Base-by-base conservation (phyloP, 2,329 filamentous ascomycete species). In the Colletotrichum salicis region DNA sequence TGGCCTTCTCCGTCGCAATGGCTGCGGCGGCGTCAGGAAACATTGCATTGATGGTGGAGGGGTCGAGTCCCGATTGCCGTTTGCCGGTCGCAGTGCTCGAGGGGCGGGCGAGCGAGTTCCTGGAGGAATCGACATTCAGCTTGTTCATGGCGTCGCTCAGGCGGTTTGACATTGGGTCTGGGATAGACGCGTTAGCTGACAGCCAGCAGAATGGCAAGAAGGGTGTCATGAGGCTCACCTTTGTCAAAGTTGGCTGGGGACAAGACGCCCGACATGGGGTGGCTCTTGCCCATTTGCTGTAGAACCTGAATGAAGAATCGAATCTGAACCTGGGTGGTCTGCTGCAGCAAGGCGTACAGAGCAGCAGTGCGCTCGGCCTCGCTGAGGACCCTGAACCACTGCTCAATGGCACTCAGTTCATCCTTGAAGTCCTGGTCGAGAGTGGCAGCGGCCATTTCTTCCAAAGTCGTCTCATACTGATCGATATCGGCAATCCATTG, bases 401-500 rank as follows among this genome's bases (percentile, higher is more conserved):
- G 96, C 85, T 99, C 96, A 79, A 99, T 99, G 76, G 96, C 96
- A 80, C 95, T 98, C 73, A 99, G 89, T 83, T 99, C 96, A 83
- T 98, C 96, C 86, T 99, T 99, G 87, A 99, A 99, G 80, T 99
- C 96, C 85, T 99, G 96, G 80, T 99, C 96, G 66, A 98, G 87
- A n/a, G 96, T 98, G 33, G 96, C 96, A 37, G 96, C 95, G 55
- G 96, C 96, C 96, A 99, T 99, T 82, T 99, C 96, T 83, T 98
- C 96, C 78, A 99, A 84, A 1, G 96, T 99, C n/a, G 92, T 97
- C 86, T 99, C 96, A 79, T 98, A 98, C 82, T 98, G 96, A 81
- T 99, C 96, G 76, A 99, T 98, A 79, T 99, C 96, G 67, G 96
- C 95, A 78, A 99, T 96, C 96, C 96, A 99, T 83, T 99, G 95